phyloP scores from a whole-genome alignment of 495 filamentous ascomycete species.

The Aspergillus taichungensis region DNA sequence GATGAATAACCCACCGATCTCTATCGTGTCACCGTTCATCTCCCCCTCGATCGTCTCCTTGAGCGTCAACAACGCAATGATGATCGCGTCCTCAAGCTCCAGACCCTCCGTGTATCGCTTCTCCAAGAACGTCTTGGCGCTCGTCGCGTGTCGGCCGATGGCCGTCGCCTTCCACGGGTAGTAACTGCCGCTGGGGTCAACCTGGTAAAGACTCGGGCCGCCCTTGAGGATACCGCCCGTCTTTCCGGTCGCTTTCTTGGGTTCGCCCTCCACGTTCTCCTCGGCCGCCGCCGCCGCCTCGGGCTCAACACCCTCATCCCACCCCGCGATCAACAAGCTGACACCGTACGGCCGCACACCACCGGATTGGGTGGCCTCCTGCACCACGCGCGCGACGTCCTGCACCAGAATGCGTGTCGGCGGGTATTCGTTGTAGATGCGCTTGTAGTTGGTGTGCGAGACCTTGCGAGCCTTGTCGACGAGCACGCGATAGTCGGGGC shows the following conservation, averaged over 20 bases:
- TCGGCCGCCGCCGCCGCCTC: conserved; percentile 49
- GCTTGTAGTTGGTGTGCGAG: conserved; percentile 98
- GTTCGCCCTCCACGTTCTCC: conserved; percentile 47
- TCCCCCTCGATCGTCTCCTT: conserved; percentile 99
- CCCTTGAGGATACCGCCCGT: conserved; percentile 94
- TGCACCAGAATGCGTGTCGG: conserved; percentile 97
- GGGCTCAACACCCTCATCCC: conserved; percentile 92
- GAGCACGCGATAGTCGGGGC: conserved; percentile 93
- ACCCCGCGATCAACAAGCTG: conserved; percentile 87
- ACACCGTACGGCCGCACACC: conserved; percentile 98
- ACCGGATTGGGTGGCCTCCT: conserved; percentile 95
- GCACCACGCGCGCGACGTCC: conserved; percentile 95
- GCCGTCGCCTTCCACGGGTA: conserved; percentile 99
- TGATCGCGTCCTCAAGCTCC: conserved; percentile 96
- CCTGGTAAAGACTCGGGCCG: conserved; percentile 94
- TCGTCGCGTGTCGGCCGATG: conserved; percentile 96
- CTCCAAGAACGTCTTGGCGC: conserved; percentile 97
- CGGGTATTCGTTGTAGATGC: conserved; percentile 99
- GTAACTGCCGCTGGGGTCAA: conserved; percentile 92
- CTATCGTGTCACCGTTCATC: conserved; percentile 98
- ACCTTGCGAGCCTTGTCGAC: conserved; percentile 98
- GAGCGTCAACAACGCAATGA: conserved; percentile 93
- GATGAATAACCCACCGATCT: conserved; percentile 64
- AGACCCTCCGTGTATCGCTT: conserved; percentile 96
- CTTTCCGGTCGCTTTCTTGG: conserved; percentile 64